These are phyloP conservation scores for Endocalyx cinctus DNA, from an alignment of 2,329 filamentous ascomycete genomes.

Conservation along the genomic window DNA sequence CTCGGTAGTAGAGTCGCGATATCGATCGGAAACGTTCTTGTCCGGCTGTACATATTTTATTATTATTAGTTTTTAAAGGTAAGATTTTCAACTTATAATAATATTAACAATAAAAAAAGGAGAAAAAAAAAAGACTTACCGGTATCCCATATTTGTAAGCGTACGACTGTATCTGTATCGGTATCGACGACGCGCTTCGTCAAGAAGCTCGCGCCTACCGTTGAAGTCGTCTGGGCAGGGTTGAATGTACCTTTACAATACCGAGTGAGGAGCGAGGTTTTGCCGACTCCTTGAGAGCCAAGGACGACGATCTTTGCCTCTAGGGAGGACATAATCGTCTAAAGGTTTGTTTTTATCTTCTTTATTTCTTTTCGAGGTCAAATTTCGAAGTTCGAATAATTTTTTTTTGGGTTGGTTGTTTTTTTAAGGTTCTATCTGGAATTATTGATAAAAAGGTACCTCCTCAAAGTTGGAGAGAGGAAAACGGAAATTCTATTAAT, in stretches of 20 bases:
- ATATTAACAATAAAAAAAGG: too few species aligned
- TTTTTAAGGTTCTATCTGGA: too few species aligned
- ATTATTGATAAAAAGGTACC: too few species aligned
- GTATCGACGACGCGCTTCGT: slow-evolving; percentile 77
- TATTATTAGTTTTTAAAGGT: too few species aligned
- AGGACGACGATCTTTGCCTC: slow-evolving; percentile 81
- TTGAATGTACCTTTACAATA: slow-evolving; percentile 70
- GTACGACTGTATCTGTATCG: slow-evolving; percentile 79
- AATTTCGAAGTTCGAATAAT: too few species aligned
- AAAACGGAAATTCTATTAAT: too few species aligned
- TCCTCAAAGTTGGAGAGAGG: too few species aligned
- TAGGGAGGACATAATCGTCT: slow-evolving; percentile 57
- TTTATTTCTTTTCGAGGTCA: too few species aligned
- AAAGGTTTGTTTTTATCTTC: too few species aligned
- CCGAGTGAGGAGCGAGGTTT: slow-evolving; percentile 72
- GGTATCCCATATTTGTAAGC: slow-evolving; percentile 96
- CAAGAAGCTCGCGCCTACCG: slow-evolving; percentile 76
- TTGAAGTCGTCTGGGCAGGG: slow-evolving; percentile 60
- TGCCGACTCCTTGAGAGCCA: slow-evolving; percentile 74
- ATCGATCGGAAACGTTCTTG: slow-evolving; percentile 96
- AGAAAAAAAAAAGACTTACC: too few species aligned
- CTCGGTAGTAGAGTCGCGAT: slow-evolving; percentile 91
- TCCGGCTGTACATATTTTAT: slow-evolving; percentile 50
- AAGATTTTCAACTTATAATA: too few species aligned
- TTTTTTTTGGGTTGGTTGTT: too few species aligned